Conservation (phyloP, 345 rosid species). For the Salix purpurea region DNA sequence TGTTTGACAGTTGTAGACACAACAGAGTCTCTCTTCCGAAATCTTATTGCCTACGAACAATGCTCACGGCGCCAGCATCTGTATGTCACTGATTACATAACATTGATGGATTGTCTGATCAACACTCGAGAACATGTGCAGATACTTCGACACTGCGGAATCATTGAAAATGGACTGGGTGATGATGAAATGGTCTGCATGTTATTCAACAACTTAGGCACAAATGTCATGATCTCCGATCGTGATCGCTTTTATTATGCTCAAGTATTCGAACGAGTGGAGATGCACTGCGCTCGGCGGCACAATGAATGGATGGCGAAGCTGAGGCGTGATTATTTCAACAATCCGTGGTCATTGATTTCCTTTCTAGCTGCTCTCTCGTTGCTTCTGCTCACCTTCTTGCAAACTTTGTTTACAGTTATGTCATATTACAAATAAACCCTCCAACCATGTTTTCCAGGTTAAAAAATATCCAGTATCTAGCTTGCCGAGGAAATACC, state of each 20-base stretch:
- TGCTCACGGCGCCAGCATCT: not conserved
- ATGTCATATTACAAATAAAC: not conserved
- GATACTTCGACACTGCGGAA: constrained; percentile 3
- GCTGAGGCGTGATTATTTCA: constrained; percentile 12
- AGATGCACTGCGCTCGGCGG: not conserved
- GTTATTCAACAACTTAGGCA: constrained; percentile 14
- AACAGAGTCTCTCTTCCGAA: constrained; percentile 12
- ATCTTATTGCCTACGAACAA: constrained; percentile 28
- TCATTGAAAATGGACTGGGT: constrained; percentile 15
- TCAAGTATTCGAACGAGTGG: not conserved
- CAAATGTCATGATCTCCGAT: not conserved
- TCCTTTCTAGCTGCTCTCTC: constrained; percentile 13
- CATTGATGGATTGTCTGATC: constrained; percentile 18
- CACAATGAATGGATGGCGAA: constrained; percentile 12
- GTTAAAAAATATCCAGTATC: too few species aligned
- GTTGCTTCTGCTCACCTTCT: not conserved
- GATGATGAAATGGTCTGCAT: constrained; percentile 17
- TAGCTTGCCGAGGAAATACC: not conserved
- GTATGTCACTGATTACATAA: constrained; percentile 8
- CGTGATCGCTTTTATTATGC: not conserved
- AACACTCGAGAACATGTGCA: constrained; percentile 17
- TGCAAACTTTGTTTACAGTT: constrained; percentile 10
- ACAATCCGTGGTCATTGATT: constrained; percentile 20
- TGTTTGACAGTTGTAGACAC: not conserved
- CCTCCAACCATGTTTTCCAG: not conserved